Evolutionary conservation across 495 filamentous ascomycete species (phyloP), one percentile per base, ranked within the genome.

Genomic region (Podospora conica): DNA sequence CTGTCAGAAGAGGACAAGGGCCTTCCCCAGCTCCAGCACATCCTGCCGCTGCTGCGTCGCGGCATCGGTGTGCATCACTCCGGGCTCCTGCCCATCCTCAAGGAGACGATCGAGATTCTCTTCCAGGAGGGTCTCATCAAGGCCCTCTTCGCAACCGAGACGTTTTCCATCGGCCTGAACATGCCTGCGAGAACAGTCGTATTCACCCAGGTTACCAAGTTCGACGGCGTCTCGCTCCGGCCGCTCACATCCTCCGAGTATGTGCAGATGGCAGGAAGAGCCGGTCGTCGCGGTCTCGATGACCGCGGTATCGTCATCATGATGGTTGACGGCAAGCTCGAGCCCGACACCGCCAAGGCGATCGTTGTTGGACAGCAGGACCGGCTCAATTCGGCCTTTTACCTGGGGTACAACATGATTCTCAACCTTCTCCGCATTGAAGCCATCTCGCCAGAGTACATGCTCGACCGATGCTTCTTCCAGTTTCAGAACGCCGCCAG

Each of bases 101-200:
- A 98, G 76, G 95, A 98, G 79, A 97, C 93, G 5, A 98, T 98
- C 71, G 95, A 98, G 77, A 98, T 98, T 75, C 81, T 98, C 33
- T 98, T 98, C 84, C 95, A 98, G 74, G 95, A 98, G 76, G 92
- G 92, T 65, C 83, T 98, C 60, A 96, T 98, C 79, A 98, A 98
- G 74, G 95, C 97, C 27, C 82, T 98, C 0, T 98, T 98, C 70
- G 95, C 95, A 0, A 98, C 95, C 9, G 95, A 98, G 76, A 98
- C 95, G 0, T 98, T 98, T 80, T 98, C 95, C 15, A 97, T 98
- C 71, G 95, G 95, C 60, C 80, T 98, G 54, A 98, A 98, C 81
- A 98, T 98, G 95, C 95, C 95, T 69, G 95, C 96, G 27, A 97
- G 97, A 78, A 98, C 95, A 8, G 95, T 98, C 18, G 93, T 98